Percentiles rank a stretch among this genome's conserved stretches.
These are phyloP conservation scores for Tuber umbilicatum DNA, from an alignment of 495 filamentous ascomycete species.

Conservation along the genomic window DNA sequence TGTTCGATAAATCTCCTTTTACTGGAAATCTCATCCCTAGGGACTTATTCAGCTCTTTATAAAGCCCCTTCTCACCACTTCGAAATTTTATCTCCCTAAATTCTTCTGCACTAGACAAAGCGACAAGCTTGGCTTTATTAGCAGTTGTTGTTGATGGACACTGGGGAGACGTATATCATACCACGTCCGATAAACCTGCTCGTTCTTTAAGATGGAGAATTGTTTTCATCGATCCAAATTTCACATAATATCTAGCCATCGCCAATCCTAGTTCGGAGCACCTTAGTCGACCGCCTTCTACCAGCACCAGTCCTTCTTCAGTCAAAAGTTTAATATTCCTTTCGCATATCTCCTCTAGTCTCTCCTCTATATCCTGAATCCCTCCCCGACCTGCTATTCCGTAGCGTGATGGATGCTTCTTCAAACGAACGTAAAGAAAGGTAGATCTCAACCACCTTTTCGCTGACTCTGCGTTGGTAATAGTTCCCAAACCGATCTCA, in stretches of 20 bases:
- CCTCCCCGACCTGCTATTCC: conserved; percentile 53
- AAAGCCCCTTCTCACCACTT: conserved; percentile 63
- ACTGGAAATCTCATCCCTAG: conserved; percentile 68
- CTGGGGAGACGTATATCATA: conserved; percentile 49
- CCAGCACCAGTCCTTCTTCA: conserved; percentile 54
- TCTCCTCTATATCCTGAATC: conserved; percentile 55
- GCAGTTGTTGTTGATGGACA: neutral
- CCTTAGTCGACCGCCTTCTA: conserved; percentile 47
- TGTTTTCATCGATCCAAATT: conserved; percentile 81
- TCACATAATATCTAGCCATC: conserved; percentile 89
- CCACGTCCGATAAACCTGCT: conserved; percentile 62
- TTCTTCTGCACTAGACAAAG: conserved; percentile 65
- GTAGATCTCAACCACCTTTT: conserved; percentile 79
- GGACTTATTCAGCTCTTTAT: conserved; percentile 75
- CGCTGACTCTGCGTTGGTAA: conserved; percentile 63
- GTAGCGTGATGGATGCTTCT: conserved; percentile 74
- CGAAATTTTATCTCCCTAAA: conserved; percentile 73
- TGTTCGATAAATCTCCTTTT: conserved; percentile 63
- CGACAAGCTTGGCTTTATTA: conserved; percentile 51
- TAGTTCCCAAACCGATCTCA: conserved; percentile 79
- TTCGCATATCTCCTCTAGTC: conserved; percentile 72
- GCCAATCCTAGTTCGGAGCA: conserved; percentile 76
- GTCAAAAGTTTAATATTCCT: conserved; percentile 67
- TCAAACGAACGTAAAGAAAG: conserved; percentile 77
- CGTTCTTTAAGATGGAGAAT: conserved; percentile 58